A percentile compares a stretch with the other conserved stretches of the same genome.
Evolutionary conservation across 2,329 filamentous ascomycete species (phyloP).

Genomic region (Alternaria hordeiaustralica): DNA sequence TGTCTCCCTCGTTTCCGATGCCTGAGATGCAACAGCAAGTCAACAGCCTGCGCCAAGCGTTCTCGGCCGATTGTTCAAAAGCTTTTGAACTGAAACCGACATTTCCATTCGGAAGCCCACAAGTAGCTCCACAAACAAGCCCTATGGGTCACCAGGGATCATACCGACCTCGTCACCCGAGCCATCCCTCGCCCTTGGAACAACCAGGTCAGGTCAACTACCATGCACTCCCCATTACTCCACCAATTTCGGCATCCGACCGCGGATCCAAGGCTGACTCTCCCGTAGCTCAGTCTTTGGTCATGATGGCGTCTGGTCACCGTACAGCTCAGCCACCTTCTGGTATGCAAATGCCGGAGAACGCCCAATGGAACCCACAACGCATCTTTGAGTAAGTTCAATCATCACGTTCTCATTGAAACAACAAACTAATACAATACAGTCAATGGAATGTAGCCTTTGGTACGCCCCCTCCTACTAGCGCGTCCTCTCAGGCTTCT

Average conservation of each 20-base stretch:
- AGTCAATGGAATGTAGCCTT: conserved; percentile 98
- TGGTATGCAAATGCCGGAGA: conserved; percentile 67
- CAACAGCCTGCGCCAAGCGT: conserved; percentile 85
- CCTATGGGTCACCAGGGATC: conserved; percentile 62
- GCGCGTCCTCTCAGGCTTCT: conserved; percentile 51
- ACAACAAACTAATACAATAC: conserved; percentile 22
- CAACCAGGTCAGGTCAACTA: conserved; percentile 69
- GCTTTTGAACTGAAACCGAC: conserved; percentile 88
- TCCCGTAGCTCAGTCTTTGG: conserved; percentile 73
- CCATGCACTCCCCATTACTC: conserved; percentile 73
- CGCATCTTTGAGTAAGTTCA: conserved; percentile 84
- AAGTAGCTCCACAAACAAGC: conserved; percentile 66
- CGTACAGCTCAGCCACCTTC: conserved; percentile 57
- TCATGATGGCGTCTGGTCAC: conserved; percentile 69
- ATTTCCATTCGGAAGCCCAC: conserved; percentile 84
- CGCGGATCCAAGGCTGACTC: conserved; percentile 80
- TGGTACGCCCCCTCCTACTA: conserved; percentile 65
- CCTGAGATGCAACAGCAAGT: conserved; percentile 90
- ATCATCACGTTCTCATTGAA: background rate
- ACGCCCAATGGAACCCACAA: conserved; percentile 80
- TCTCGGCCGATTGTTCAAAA: conserved; percentile 83
- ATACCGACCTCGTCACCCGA: conserved; percentile 59
- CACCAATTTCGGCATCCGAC: conserved; percentile 76
- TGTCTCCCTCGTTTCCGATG: conserved; percentile 83
- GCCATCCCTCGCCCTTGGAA: conserved; percentile 58